Evolutionary conservation across 2,329 filamentous ascomycete genomes (phyloP).

Genomic region (Penicillium sumatraense): DNA sequence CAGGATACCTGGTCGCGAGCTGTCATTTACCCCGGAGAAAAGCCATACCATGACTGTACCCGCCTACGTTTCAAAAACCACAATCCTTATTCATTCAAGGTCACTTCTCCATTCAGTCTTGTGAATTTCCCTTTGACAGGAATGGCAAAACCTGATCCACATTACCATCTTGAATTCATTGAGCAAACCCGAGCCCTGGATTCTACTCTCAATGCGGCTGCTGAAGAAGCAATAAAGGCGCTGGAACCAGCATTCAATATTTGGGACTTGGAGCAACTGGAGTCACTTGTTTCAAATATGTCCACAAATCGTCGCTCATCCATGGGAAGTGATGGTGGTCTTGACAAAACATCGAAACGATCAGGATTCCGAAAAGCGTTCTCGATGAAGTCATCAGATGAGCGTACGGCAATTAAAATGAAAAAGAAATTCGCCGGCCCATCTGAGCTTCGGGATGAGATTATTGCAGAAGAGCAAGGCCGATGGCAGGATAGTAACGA

Average conservation of each 20-base stretch:
- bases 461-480: constrained; percentile 48
- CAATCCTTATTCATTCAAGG: constrained; percentile 39
- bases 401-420: constrained; percentile 18
- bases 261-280: constrained; percentile 41
- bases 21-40: constrained; percentile 52
- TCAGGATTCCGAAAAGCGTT: constrained; percentile 44
- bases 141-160: constrained; percentile 31
- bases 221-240: constrained; percentile 39
- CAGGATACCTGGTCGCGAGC: constrained; percentile 51
- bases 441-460: constrained; percentile 37
- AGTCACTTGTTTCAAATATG: constrained; percentile 35
- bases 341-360: constrained; percentile 34
- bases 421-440: constrained; percentile 29
- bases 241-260: constrained; percentile 44
- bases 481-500: constrained; percentile 50
- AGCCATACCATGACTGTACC: constrained; percentile 37
- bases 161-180: constrained; percentile 38
- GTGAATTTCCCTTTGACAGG: constrained; percentile 16
- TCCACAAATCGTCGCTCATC: constrained; percentile 13
- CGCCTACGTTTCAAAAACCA: constrained; percentile 23
- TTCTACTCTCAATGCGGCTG: constrained; percentile 40
- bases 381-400: constrained; percentile 36
- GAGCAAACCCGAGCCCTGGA: constrained; percentile 45
- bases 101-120: not conserved
- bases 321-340: constrained; percentile 8